Evolutionary conservation across 306 rosid species (phyloP).

Genomic region (Aeschynomene evenia): DNA sequence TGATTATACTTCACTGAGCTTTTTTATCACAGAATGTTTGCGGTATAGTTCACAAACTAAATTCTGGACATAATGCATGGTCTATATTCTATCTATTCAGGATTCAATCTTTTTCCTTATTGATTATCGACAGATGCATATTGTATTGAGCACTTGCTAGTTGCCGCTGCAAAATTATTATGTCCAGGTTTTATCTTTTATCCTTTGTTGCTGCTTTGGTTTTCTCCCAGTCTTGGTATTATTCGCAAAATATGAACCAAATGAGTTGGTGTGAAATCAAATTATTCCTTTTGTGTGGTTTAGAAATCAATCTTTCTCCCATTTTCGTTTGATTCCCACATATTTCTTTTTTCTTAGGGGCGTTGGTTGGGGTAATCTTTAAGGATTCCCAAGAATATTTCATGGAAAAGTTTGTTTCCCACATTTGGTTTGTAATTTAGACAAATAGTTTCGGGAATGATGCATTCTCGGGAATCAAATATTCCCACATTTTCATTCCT

Average conservation of each 20-base stretch:
- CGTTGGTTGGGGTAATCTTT: too few species aligned
- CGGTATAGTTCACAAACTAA: not conserved
- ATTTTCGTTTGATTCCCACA: not conserved
- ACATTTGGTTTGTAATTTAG: not conserved
- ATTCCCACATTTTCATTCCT: too few species aligned
- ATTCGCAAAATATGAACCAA: not conserved
- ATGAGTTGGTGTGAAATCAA: not conserved
- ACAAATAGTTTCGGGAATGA: too few species aligned
- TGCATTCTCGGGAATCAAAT: too few species aligned
- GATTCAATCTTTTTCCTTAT: not conserved
- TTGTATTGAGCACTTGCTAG: not conserved
- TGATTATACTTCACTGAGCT: not conserved
- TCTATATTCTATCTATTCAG: not conserved
- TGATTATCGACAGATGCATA: not conserved
- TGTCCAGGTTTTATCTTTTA: not conserved
- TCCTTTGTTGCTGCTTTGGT: not conserved
- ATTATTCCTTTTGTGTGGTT: not conserved
- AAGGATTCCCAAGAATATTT: too few species aligned
- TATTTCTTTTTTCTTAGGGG: not conserved
- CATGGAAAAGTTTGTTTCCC: too few species aligned
- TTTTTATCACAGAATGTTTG: too few species aligned
- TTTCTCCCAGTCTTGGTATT: not conserved
- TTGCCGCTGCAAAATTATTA: conserved; percentile 5
- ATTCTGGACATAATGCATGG: not conserved
- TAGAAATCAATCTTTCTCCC: not conserved